phyloP scores from a whole-genome alignment of 1,139 yeast species.

The Taphrina deformans region DNA sequence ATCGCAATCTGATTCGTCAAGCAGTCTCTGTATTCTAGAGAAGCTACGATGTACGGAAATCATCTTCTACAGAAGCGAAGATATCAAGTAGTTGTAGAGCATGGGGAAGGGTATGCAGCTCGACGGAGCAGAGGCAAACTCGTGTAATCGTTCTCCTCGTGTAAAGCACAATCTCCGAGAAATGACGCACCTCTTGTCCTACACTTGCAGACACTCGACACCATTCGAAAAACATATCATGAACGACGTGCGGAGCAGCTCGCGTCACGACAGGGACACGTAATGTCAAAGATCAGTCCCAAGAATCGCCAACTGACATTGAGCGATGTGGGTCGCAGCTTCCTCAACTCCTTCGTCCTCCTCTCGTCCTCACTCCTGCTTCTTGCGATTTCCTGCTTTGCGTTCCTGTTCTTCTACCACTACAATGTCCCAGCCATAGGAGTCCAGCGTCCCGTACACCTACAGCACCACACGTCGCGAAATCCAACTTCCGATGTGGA shows the following conservation, averaged over 20 bases:
- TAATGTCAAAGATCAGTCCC: neutral
- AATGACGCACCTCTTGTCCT: neutral
- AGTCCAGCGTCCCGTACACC: neutral
- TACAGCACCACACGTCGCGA: slow-evolving; percentile 5
- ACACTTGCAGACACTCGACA: neutral
- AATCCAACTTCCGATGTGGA: slow-evolving; percentile 8
- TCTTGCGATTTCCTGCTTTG: slow-evolving; percentile 7
- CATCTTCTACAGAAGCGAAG: no score
- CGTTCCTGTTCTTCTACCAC: slow-evolving; percentile 27
- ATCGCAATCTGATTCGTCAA: no score
- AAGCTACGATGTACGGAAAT: no score
- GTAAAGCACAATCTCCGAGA: neutral
- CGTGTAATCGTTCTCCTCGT: neutral
- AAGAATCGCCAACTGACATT: neutral
- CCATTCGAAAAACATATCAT: no score
- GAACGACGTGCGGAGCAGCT: no score
- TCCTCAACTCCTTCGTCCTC: slow-evolving; percentile 10
- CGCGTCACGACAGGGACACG: no score
- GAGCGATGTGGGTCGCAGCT: slow-evolving; percentile 15
- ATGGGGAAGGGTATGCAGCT: no score
- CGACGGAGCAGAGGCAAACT: neutral
- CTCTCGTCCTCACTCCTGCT: slow-evolving; percentile 12
- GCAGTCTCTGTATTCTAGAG: no score
- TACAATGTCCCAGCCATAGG: slow-evolving; percentile 17
- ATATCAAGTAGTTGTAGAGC: no score